phyloP scores from a whole-genome alignment of 192 early-diverging fungal genomes.

The Coemansia sp. region DNA sequence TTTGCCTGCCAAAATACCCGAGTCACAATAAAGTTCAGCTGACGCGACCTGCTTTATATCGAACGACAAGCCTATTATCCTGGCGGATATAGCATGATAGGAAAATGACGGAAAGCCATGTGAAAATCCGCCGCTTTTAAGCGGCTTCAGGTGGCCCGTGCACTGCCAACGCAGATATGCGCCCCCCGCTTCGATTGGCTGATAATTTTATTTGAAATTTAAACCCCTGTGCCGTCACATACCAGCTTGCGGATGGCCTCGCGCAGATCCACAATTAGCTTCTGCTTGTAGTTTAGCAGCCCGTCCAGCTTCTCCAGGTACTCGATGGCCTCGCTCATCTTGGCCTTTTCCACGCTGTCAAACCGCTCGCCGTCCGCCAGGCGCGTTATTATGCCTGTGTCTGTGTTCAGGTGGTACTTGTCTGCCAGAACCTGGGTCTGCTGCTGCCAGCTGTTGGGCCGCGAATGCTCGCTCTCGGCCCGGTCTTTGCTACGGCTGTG shows the following conservation, averaged over 20 bases:
- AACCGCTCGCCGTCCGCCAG: conserved; percentile 36
- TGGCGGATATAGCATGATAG: not conserved
- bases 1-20: too few species aligned
- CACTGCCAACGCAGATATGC: not conserved
- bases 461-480: conserved; percentile 1
- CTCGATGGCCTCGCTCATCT: conserved; percentile 63
- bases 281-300: conserved; percentile 57
- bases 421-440: conserved; percentile 36
- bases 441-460: conserved; percentile 40
- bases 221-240: conserved; percentile 13
- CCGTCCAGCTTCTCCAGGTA: conserved; percentile 60
- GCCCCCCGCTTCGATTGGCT: too few species aligned
- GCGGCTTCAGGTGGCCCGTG: not conserved
- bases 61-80: too few species aligned
- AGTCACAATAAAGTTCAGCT: too few species aligned
- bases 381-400: conserved; percentile 31
- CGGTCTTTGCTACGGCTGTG: conserved; percentile 23
- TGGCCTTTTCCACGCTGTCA: conserved; percentile 54
- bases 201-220: not conserved
- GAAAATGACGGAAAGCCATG: not conserved
- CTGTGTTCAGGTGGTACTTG: conserved; percentile 41
- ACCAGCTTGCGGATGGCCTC: conserved; percentile 38
- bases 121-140: conserved; percentile 1
- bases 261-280: conserved; percentile 53
- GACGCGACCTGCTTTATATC: too few species aligned